These are phyloP conservation scores for Tetrahymena thermophila DNA, from an alignment of 73 alveolate species.

Conservation along the genomic window DNA sequence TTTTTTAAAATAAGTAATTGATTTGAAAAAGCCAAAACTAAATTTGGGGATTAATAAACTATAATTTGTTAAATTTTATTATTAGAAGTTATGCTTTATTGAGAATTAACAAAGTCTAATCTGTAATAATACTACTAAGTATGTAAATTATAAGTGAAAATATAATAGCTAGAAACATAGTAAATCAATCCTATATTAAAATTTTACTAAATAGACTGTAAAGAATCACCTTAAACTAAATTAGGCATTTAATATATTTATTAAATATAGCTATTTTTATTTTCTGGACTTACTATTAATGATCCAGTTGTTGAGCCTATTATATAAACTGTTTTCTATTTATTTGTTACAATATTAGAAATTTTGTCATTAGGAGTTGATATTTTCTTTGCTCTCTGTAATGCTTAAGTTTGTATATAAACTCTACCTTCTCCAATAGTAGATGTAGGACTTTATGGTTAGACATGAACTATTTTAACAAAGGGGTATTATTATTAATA, in stretches of 20 bases:
- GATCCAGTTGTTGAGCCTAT: not conserved
- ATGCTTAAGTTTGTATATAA: too few species aligned
- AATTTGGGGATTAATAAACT: too few species aligned
- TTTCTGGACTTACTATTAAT: not conserved
- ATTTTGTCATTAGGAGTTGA: not conserved
- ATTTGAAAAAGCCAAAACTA: not conserved
- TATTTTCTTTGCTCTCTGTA: not conserved
- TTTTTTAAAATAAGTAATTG: too few species aligned
- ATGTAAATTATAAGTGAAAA: too few species aligned
- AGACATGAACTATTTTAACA: not conserved
- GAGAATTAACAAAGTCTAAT: not conserved
- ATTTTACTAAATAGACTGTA: not conserved
- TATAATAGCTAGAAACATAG: not conserved
- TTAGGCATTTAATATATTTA: not conserved
- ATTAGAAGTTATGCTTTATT: not conserved
- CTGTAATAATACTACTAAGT: not conserved
- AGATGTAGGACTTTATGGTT: not conserved
- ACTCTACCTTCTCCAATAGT: not conserved
- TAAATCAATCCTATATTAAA: not conserved
- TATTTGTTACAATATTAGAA: not conserved
- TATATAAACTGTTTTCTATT: not conserved
- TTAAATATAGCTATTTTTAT: too few species aligned
- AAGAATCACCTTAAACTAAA: not conserved
- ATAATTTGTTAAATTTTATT: too few species aligned
- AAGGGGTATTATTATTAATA: not conserved